Base-by-base conservation (phyloP, 768 basidiomycete species). In the Pleurotus citrinopileatus region DNA sequence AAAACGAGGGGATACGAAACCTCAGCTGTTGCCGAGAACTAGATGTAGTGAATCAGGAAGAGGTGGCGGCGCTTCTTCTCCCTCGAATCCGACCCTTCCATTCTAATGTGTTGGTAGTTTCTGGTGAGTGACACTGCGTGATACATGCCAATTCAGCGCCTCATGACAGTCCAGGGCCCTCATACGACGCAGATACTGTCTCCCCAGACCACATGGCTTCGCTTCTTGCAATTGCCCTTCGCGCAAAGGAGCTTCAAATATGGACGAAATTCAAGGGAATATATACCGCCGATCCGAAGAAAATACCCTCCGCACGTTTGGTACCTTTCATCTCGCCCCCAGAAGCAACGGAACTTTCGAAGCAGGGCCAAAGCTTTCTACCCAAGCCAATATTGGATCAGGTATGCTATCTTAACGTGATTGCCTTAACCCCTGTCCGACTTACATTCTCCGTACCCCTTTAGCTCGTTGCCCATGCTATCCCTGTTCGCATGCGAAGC, bases 251-350 rank as follows among this genome's bases (percentile, higher is more conserved):
- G 48, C 29, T 34, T 23, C 48, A 51, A 20, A 25, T 23, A 13
- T 51, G 48, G 48, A 37, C 34, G 3, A 37, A 32, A 9, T 36
- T 34, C 32, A 51, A 51, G 13, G 48, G 48, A 9, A 36, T 51
- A 32, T 51, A 51, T 25, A 51, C 48, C 5, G 48, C 48, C n/a
- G 48, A 51, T 22, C 48, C 48, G 8, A 37, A 37, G 34, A 51
- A 51, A 22, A 22, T 51, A 5, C 48, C 48, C 12, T 51, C 48
- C 48, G 48, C 48, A 3, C 27, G 29, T 13, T 23, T 51, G 10
- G 48, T 51, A n/a, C 48, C 48, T 6, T 51, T 51, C 23, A 19
- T 51, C 29, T 51, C 48, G 3, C 48, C 48, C n/a, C 17, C 29
- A 17, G 48, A 51, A 37, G 48, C 48, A 22, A 32, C 20, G 19